These are phyloP conservation scores for Pichia membranifaciens DNA, from an alignment of 805 yeast species.

Conservation along the genomic window DNA sequence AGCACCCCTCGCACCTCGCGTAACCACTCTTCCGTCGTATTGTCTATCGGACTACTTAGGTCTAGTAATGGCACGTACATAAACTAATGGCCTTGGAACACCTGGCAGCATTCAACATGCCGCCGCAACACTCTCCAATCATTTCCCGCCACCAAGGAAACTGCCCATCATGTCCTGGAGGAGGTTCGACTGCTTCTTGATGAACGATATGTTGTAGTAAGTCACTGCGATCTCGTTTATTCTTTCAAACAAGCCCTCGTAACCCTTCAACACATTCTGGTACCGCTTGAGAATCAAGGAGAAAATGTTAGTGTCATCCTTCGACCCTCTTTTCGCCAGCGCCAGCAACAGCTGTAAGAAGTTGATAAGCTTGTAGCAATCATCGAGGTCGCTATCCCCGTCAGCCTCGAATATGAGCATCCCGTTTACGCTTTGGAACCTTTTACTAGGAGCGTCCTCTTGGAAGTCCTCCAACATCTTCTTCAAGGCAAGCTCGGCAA, in stretches of 20 bases:
- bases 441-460: conserved; percentile 12
- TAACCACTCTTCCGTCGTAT: too few species aligned
- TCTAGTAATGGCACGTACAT: background rate
- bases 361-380: conserved; percentile 46
- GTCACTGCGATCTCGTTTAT: conserved; percentile 27
- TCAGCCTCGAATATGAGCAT: conserved; percentile 31
- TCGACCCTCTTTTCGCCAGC: conserved; percentile 44
- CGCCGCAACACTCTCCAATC: too few species aligned
- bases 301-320: conserved; percentile 35
- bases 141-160: conserved; percentile 40
- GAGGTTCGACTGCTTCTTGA: conserved; percentile 49
- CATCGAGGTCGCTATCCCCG: conserved; percentile 15
- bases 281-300: conserved; percentile 42
- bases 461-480: conserved; percentile 33
- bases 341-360: conserved; percentile 62
- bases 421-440: conserved; percentile 18
- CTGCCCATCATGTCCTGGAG: conserved; percentile 76
- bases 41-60: too few species aligned
- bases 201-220: conserved; percentile 29
- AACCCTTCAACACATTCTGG: conserved; percentile 17
- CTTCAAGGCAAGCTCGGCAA: conserved; percentile 41
- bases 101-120: too few species aligned
- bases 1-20: background rate
- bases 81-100: too few species aligned
- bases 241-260: conserved; percentile 19